phyloP scores from a whole-genome alignment of 2,329 filamentous ascomycete genomes.

The Zopfia rhizophila region DNA sequence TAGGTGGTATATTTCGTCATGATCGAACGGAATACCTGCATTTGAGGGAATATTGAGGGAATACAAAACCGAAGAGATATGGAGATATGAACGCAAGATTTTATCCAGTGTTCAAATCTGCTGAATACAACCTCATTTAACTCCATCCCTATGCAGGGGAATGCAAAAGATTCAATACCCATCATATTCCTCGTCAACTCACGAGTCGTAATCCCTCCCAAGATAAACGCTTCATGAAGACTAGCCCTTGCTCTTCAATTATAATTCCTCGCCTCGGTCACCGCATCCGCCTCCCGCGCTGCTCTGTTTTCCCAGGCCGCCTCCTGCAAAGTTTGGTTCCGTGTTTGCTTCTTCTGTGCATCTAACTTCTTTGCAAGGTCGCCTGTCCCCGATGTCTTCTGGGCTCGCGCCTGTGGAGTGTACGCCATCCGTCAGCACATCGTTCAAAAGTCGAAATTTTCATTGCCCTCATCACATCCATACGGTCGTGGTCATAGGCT shows the following conservation, averaged over 20 bases:
- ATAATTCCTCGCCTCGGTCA: conserved; percentile 66
- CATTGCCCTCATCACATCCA: conserved; percentile 25
- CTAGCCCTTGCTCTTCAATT: too few species aligned
- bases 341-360: conserved; percentile 79
- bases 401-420: conserved; percentile 70
- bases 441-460: neutral
- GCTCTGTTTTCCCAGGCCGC: conserved; percentile 73
- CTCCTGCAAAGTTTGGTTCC: conserved; percentile 73
- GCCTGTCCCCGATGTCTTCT: conserved; percentile 61
- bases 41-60: too few species aligned
- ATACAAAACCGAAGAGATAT: too few species aligned
- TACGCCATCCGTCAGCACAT: conserved; percentile 25
- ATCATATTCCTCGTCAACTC: neutral
- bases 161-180: neutral
- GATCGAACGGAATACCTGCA: too few species aligned
- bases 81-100: too few species aligned
- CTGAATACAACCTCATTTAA: neutral
- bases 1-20: too few species aligned
- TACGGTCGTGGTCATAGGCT: conserved; percentile 28
- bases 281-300: conserved; percentile 74
- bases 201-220: too few species aligned
- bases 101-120: neutral
- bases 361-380: conserved; percentile 72
- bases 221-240: too few species aligned
- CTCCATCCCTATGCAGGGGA: neutral